Evolutionary conservation across 345 rosid genomes (phyloP).

Genomic region (Nasturtium officinale): DNA sequence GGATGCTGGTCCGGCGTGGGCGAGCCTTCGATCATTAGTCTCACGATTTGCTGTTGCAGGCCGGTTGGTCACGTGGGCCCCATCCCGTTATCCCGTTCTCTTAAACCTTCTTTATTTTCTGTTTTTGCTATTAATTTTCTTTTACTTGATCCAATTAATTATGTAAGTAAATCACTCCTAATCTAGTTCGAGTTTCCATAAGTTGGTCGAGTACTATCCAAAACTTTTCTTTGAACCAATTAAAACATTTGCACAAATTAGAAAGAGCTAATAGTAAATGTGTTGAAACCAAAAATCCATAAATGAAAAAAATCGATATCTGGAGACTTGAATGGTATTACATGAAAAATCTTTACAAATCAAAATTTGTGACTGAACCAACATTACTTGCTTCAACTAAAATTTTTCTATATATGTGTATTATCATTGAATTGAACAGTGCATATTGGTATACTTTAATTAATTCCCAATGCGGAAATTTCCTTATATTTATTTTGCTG

Average conservation of each 20-base stretch:
- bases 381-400: conserved; percentile 9
- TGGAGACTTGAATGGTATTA: background rate
- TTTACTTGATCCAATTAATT: conserved; percentile 1
- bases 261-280: background rate
- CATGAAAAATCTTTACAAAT: background rate
- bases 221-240: background rate
- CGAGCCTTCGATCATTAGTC: conserved; percentile 63
- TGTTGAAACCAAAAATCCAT: background rate
- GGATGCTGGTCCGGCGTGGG: conserved; percentile 79
- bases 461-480: background rate
- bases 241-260: background rate
- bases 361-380: background rate
- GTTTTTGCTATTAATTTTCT: background rate
- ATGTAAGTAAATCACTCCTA: background rate
- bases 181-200: background rate
- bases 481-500: too few relatives aligned
- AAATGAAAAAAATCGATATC: background rate
- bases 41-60: conserved; percentile 58
- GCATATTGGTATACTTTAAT: conserved; percentile 3
- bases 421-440: background rate
- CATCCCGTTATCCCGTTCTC: conserved; percentile 51
- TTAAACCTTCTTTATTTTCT: conserved; percentile 21
- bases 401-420: background rate
- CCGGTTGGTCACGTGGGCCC: conserved; percentile 52
- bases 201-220: background rate